Evolutionary conservation across 345 rosid species (phyloP).

Genomic region (Rhodamnia argentea): DNA sequence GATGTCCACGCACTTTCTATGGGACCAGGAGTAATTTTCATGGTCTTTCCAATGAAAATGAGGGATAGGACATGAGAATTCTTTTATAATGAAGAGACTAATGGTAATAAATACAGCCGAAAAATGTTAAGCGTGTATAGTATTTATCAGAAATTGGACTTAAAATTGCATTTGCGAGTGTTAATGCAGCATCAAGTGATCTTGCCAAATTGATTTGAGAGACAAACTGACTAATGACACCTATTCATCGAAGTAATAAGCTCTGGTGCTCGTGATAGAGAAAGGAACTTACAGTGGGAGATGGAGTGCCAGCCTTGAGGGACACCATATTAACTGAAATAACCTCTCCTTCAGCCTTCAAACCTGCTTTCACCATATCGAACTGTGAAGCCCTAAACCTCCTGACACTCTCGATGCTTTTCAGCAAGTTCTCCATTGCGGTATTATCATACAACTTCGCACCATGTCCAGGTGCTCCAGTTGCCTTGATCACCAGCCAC

Average conservation of each 20-base stretch:
- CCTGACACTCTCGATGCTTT: slow-evolving; percentile 71
- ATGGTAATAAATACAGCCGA: not conserved
- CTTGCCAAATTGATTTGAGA: not conserved
- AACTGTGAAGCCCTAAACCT: slow-evolving; percentile 91
- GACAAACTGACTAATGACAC: not conserved
- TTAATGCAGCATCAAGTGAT: not conserved
- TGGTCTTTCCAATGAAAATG: not conserved
- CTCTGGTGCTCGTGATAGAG: not conserved
- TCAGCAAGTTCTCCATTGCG: slow-evolving; percentile 85
- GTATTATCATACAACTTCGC: slow-evolving; percentile 86
- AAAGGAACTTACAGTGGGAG: slow-evolving; percentile 62
- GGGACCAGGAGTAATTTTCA: not conserved
- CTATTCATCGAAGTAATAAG: not conserved
- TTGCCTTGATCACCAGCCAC: slow-evolving; percentile 87
- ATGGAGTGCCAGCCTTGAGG: slow-evolving; percentile 91
- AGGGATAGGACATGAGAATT: not conserved
- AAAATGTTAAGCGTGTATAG: not conserved
- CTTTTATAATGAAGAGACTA: not conserved
- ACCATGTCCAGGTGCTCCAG: slow-evolving; percentile 95
- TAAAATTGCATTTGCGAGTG: not conserved
- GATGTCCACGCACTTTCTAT: not conserved
- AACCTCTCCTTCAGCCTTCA: slow-evolving; percentile 81
- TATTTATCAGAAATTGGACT: not conserved
- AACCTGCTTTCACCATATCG: slow-evolving; percentile 76
- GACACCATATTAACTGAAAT: slow-evolving; percentile 70